Base-by-base conservation (phyloP, 768 basidiomycete species). In the Suillus ampliporus region DNA sequence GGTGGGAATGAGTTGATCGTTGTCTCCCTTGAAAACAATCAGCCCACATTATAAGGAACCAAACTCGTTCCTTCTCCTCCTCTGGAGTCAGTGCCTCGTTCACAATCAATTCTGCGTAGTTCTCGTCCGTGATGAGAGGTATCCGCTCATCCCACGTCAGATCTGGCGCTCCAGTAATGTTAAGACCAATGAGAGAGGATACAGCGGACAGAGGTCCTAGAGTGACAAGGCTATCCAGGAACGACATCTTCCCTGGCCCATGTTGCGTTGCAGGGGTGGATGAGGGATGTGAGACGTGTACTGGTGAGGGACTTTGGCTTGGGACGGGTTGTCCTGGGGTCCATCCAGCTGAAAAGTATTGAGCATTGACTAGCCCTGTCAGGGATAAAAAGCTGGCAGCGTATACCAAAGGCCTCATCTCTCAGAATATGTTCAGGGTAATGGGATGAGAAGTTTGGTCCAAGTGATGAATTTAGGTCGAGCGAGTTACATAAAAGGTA, bases 311-410 rank as follows among this genome's bases (percentile, higher is more conserved):
- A 31, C 65, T 47, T 15, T 56, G n/a, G n/a, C 73, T 76, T 13
- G 74, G 69, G 28, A 79, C 79, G 0, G 85, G 78, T 70, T 93
- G 88, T 34, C 91, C 92, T 3, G 92, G 92, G 34, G 78, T 70
- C 92, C 92, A 94, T n/a, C 92, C 93, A 37, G 79, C 79, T 4
- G 91, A 92, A 75, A 93, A 89, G 75, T 92, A 93, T 66, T 91
- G 87, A 14, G 90, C 91, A 57, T 77, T 76, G 48, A 52, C 67
- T n/a, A 76, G 65, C 19, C 65, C 65, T 5, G 57, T 44, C 13
- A 64, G 58, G 21, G 43, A 56, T 21, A 73, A 60, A 26, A 76
- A 31, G 76, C 73, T 52, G 80, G 72, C 60, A 75, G 66, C 58
- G 69, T 84, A 65, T 34, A 75, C 68, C 40, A 78, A 74, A 60